phyloP scores from a whole-genome alignment of 345 rosid genomes.

The Erysimum cheiranthoides region DNA sequence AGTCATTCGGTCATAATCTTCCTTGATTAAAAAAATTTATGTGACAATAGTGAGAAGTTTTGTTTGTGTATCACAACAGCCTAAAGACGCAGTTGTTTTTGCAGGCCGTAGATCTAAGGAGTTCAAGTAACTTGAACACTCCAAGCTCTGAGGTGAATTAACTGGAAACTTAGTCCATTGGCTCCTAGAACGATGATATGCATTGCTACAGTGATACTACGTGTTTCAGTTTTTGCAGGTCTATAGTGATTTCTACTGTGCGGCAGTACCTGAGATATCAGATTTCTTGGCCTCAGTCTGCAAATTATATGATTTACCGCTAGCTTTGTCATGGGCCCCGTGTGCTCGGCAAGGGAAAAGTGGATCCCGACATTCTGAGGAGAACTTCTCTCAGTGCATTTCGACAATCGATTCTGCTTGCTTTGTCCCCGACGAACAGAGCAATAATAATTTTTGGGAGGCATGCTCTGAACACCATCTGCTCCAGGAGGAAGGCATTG shows the following conservation, averaged over 20 bases:
- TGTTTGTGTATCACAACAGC: slow-evolving; percentile 27
- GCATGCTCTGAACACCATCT: slow-evolving; percentile 93
- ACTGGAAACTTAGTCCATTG: slow-evolving; percentile 24
- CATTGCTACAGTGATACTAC: slow-evolving; percentile 38
- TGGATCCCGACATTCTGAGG: slow-evolving; percentile 73
- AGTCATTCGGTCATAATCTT: background rate
- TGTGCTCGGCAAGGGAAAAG: slow-evolving; percentile 66
- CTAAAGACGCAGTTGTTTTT: slow-evolving; percentile 37
- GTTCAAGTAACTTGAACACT: slow-evolving; percentile 61
- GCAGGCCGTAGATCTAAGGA: slow-evolving; percentile 85
- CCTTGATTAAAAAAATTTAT: background rate
- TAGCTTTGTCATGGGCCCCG: slow-evolving; percentile 89
- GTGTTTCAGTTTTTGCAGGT: slow-evolving; percentile 57
- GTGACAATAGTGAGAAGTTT: background rate
- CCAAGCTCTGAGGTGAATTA: slow-evolving; percentile 59
- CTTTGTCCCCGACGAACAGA: slow-evolving; percentile 55
- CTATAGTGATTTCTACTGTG: slow-evolving; percentile 53
- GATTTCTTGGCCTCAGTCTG: slow-evolving; percentile 66
- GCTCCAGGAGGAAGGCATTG: slow-evolving; percentile 74
- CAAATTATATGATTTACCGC: slow-evolving; percentile 62
- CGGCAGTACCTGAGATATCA: slow-evolving; percentile 61
- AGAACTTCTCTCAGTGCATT: slow-evolving; percentile 62
- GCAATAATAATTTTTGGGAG: slow-evolving; percentile 52
- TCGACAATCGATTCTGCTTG: slow-evolving; percentile 74
- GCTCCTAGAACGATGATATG: slow-evolving; percentile 24